Conservation (phyloP, 352 stramenopile species). For the Pythium dissimile region DNA sequence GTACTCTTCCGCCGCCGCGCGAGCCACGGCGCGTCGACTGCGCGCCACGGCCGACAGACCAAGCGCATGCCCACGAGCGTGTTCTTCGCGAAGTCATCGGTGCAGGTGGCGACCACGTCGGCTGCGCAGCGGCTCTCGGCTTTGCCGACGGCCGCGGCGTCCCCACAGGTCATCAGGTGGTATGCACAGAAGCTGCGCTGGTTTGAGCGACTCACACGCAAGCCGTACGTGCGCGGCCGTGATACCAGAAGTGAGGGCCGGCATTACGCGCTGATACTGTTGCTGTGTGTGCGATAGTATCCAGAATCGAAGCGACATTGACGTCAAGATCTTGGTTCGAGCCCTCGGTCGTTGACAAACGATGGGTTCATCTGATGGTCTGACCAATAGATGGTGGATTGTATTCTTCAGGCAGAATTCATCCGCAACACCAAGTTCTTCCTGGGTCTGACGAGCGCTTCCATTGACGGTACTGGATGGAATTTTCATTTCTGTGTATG, state of each 20-base stretch:
- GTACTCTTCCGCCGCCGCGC: slow-evolving; percentile 22
- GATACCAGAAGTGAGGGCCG: neutral
- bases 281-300: slow-evolving; percentile 22
- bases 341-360: neutral
- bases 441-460: slow-evolving; percentile 27
- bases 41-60: neutral
- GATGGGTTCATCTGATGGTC: neutral
- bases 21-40: neutral
- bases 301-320: slow-evolving; percentile 38
- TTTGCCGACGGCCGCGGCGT: neutral
- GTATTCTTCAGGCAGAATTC: slow-evolving; percentile 28
- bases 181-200: slow-evolving; percentile 23
- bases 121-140: slow-evolving; percentile 8
- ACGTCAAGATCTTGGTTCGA: slow-evolving; percentile 46
- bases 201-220: slow-evolving; percentile 28
- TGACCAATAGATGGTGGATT: too few species aligned
- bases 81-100: slow-evolving; percentile 9
- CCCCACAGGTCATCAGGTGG: slow-evolving; percentile 10
- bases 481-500: neutral
- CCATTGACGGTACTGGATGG: slow-evolving; percentile 29
- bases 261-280: neutral
- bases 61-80: slow-evolving; percentile 13
- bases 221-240: slow-evolving; percentile 22
- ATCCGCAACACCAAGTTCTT: slow-evolving; percentile 35
- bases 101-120: neutral